Base-by-base conservation (phyloP, 2,329 filamentous ascomycete species). In the Arthroderma uncinatum region DNA sequence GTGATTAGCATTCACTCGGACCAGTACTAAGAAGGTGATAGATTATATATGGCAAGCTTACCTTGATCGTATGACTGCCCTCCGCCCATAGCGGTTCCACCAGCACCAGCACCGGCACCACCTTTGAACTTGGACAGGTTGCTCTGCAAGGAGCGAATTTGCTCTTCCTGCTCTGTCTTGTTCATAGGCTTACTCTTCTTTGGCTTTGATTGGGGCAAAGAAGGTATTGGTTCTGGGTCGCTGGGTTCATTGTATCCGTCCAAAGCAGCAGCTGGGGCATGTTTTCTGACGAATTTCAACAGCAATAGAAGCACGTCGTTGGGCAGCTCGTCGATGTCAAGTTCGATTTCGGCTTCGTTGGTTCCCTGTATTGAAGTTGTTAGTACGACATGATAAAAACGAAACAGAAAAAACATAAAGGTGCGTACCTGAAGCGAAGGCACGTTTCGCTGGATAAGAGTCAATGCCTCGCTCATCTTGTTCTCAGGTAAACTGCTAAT, bases 391-490 rank as follows among this genome's bases (percentile, higher is more conserved):
- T 53, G 2, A 16, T 9, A 4, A 28, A 42, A 12, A 19, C 21
- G 40, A 34, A 6, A 19, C 50, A 48, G 21, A 7, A 5, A 48
- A 58, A 66, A 16, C 12, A 25, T 25, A 9, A 33, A 44, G 4
- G 10, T 14, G 23, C 71, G 68, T 70, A 75, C 79, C 78, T 82
- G 79, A 75, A 93, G 78, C 78, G 86, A 77, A 74, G 88, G 75
- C 76, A 88, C 72, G 63, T 95, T 92, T 62, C 82, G 83, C 70
- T 94, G 89, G 67, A 98, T 97, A 61, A 97, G 91, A 59, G 86
- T 83, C 33, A 96, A 88, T 0, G 92, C 89, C 63, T 83, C 82
- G 53, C 85, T 81, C 66, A 95, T 86, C 63, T 89, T 84, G n/a
- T 79, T 77, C 53, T 86, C 85, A 16, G 90, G 84, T 58, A 97